phyloP scores from a whole-genome alignment of 139 green algal species.

The Volvox africanus region DNA sequence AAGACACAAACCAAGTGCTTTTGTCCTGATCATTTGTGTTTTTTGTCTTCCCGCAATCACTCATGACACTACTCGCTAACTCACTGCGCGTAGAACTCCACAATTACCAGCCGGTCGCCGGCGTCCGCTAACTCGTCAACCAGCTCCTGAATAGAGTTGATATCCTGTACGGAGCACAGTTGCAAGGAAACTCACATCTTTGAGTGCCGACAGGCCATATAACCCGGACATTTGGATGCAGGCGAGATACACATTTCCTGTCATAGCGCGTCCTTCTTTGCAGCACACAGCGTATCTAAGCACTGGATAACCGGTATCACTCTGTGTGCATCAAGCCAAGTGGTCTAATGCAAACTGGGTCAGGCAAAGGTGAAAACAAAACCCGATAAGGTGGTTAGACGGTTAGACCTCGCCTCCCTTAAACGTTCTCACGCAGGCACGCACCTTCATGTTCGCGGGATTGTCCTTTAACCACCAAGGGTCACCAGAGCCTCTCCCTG shows the following conservation, averaged over 20 bases:
- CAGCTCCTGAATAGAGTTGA: slow-evolving; percentile 82
- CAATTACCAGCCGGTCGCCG: slow-evolving; percentile 87
- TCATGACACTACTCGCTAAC: too few species aligned
- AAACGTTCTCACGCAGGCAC: background rate
- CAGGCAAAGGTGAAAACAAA: background rate
- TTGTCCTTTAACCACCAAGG: slow-evolving; percentile 44
- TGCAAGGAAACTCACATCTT: background rate
- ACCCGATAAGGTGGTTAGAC: background rate
- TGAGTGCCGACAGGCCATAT: background rate
- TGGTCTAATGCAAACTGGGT: background rate
- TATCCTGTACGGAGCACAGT: slow-evolving; percentile 46
- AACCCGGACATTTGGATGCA: background rate
- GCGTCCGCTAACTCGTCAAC: slow-evolving; percentile 83
- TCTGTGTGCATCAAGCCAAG: background rate
- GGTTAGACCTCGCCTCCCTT: background rate
- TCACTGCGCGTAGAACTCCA: slow-evolving; percentile 61
- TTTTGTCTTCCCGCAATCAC: too few species aligned
- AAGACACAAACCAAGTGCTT: too few species aligned
- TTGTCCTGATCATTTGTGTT: too few species aligned
- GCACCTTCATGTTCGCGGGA: slow-evolving; percentile 36
- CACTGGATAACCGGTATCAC: background rate
- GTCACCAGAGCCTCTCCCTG: background rate
- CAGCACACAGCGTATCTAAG: background rate
- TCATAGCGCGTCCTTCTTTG: too few species aligned
- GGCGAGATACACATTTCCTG: too few species aligned